phyloP scores from a whole-genome alignment of 2,329 filamentous ascomycete species.

The Ampelomyces quisqualis region DNA sequence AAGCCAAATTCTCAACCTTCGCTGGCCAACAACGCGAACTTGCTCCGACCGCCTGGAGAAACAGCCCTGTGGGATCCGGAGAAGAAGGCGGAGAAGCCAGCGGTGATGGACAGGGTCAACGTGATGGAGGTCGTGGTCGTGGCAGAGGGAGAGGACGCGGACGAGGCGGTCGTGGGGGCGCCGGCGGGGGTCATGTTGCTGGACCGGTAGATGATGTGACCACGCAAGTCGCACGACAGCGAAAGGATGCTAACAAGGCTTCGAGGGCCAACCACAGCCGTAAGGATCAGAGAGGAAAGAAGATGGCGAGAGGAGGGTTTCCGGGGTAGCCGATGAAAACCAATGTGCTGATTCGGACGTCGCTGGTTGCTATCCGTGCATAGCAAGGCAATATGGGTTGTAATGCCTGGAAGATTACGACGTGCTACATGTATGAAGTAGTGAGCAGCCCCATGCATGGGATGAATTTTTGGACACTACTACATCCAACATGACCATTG shows the following conservation, averaged over 20 bases:
- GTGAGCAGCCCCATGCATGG: no score
- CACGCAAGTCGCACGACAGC: constrained; percentile 69
- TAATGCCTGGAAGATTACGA: no score
- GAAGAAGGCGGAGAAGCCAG: constrained; percentile 52
- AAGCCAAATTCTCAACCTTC: constrained; percentile 68
- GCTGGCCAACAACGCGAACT: constrained; percentile 66
- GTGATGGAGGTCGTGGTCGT: constrained; percentile 20
- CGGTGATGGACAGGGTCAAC: no score
- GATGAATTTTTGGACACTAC: no score
- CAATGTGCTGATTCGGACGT: not conserved
- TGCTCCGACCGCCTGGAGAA: constrained; percentile 62
- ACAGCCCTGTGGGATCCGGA: constrained; percentile 55
- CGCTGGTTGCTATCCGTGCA: not conserved
- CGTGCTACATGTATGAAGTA: no score
- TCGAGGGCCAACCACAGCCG: constrained; percentile 85
- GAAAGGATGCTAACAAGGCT: constrained; percentile 80
- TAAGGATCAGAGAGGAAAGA: constrained; percentile 65
- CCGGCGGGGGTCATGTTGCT: constrained; percentile 57
- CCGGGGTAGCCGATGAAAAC: constrained; percentile 35
- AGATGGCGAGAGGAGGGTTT: constrained; percentile 61
- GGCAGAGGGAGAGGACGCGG: constrained; percentile 34
- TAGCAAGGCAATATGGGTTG: not conserved
- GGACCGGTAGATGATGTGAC: constrained; percentile 67
- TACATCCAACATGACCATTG: no score
- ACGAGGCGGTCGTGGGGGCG: constrained; percentile 35